Evolutionary conservation across 768 basidiomycete species (phyloP).

Genomic region (Lactifluus volemus): DNA sequence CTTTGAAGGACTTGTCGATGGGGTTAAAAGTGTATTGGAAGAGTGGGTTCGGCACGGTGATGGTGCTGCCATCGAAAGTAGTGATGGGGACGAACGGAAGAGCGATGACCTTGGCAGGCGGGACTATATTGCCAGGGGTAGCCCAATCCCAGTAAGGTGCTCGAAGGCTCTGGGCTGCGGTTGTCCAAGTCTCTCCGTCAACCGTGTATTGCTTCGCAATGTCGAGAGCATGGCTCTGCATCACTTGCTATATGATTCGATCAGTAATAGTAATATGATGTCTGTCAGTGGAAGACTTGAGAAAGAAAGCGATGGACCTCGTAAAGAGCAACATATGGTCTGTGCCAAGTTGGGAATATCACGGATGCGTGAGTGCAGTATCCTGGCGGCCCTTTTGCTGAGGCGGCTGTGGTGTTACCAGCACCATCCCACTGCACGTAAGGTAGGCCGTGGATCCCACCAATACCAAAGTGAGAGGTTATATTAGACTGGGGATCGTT

Average conservation of each 20-base stretch:
- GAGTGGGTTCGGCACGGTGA: constrained; percentile 23
- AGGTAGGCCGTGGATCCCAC: constrained; percentile 47
- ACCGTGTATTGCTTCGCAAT: constrained; percentile 34
- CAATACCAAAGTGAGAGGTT: constrained; percentile 37
- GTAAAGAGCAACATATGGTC: constrained; percentile 26
- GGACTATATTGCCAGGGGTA: constrained; percentile 22
- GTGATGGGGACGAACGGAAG: constrained; percentile 27
- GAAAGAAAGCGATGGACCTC: neutral
- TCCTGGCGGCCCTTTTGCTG: constrained; percentile 32
- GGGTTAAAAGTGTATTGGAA: constrained; percentile 24
- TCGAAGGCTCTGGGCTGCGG: constrained; percentile 31
- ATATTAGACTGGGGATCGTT: constrained; percentile 25
- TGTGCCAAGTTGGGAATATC: constrained; percentile 48
- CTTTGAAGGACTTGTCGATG: constrained; percentile 16
- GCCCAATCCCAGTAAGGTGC: constrained; percentile 49
- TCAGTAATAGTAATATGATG: neutral
- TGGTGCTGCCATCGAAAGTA: constrained; percentile 25
- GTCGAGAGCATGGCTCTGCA: constrained; percentile 32
- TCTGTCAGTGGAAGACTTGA: neutral
- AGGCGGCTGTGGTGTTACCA: constrained; percentile 19
- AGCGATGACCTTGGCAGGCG: constrained; percentile 33
- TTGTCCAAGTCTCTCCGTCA: constrained; percentile 22
- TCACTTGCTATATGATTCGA: constrained; percentile 32
- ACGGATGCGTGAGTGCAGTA: constrained; percentile 47
- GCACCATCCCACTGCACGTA: constrained; percentile 36